Percentiles rank a stretch among this genome's conserved stretches.
Evolutionary conservation across 257 asterid genomes (phyloP).

Genomic region (Leptodermis oblonga): DNA sequence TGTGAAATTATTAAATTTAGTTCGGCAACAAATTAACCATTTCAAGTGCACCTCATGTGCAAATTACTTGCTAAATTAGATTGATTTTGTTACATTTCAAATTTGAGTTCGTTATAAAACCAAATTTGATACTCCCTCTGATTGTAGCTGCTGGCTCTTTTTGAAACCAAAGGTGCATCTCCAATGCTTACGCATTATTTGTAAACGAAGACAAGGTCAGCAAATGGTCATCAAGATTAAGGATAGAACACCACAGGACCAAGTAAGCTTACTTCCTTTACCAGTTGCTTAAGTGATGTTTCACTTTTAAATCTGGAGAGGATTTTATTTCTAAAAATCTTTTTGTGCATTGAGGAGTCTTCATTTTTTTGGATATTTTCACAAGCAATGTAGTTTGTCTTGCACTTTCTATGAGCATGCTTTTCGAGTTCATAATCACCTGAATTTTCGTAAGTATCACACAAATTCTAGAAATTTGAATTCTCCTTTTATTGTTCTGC

Average conservation of each 20-base stretch:
- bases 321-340: constrained; percentile 36
- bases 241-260: constrained; percentile 53
- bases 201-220: constrained; percentile 31
- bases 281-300: constrained; percentile 61
- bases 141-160: constrained; percentile 25
- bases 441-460: no score
- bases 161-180: constrained; percentile 23
- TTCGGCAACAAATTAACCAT: no score
- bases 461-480: no score
- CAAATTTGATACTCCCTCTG: no score
- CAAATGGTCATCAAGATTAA: constrained; percentile 46
- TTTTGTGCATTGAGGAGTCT: constrained; percentile 46
- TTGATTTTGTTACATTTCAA: no score
- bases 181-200: no score
- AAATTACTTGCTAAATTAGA: no score
- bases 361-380: constrained; percentile 36
- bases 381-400: constrained; percentile 25
- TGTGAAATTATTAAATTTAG: no score
- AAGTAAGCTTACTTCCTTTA: constrained; percentile 61
- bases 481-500: no score
- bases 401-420: constrained; percentile 59
- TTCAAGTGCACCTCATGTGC: no score
- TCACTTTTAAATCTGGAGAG: constrained; percentile 54
- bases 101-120: no score
- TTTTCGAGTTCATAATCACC: constrained; percentile 46